Base-by-base conservation (phyloP, 2,329 filamentous ascomycete genomes). In the Atkinsonella hypoxylon region DNA sequence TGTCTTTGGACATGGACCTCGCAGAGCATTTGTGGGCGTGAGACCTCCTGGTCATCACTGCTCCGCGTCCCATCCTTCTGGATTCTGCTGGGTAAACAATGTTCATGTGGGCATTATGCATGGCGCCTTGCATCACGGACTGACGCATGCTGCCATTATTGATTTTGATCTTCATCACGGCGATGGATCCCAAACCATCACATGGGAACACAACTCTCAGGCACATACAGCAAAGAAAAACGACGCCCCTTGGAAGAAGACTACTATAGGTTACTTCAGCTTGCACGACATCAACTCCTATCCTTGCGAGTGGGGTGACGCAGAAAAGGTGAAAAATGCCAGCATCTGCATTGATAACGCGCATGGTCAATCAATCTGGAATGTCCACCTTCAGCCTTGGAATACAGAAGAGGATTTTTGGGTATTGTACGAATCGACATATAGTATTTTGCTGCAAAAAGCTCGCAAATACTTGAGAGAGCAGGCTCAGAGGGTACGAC, bases 31-130 rank as follows among this genome's bases (percentile, higher is more conserved):
- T 64, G 89, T 97, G 47, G 90, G 86, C 30, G 86, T 97, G 47
- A 82, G 93, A 32, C 93, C 93, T 4, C 93, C 93, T 0, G 93
- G 93, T 1, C 93, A 98, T 64, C 93, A 98, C 63, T 98, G 93
- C 68, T 95, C 91, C 2, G 81, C 88, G 4, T 81, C 85, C 47
- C 84, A 85, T 59, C 93, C 93, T 0, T 96, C 91, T 2, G 93
- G 93, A 0, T 98, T 98, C 64, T 98, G 93, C 70, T 98, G 93
- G 91, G 71, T 98, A 47, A 98, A 98, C 67, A 98, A 98, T 63
- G 89, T 98, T 0, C 91, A 97, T 62, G 88, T 98, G 20, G 93
- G 91, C 0, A 95, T 98, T 56, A 87, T 94, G 65, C 87, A 98
- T 65, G 91, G 84, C 11, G 83, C 88, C 18, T 80, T 91, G 55